Base-by-base conservation (phyloP, 208 protist genomes). In the Crithidia brevicula region DNA sequence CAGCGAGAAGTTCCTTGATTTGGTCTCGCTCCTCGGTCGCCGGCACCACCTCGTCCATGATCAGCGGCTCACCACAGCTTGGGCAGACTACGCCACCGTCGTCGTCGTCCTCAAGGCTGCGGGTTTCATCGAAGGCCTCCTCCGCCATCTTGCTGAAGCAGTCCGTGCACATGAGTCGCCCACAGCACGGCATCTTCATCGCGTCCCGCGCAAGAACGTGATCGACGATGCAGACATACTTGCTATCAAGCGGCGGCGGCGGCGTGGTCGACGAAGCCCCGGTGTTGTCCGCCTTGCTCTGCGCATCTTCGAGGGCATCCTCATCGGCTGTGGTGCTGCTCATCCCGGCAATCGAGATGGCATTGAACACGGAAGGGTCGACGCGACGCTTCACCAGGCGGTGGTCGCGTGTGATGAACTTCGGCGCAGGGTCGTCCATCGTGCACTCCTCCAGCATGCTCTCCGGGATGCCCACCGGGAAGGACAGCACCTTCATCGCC, bases 391-490 rank as follows among this genome's bases (percentile, higher is more conserved):
- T 94, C 59, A 96, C 91, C 18, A 93, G 53, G 3, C 86, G 83
- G 20, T 88, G 78, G 54, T 94, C 88, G 23, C 83, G 76, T 11
- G 91, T 96, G 51, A 96, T 89, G 69, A 96, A 96, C 70, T 94
- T 94, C 4, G 91, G 78, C 25, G 86, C 85, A 13, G 91, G 88
- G 68, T 96, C 91, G 66, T 94, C 87, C 85, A 92, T 91, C 51
- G 85, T 86, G 77, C 88, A 94, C 75, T 93, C 83, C 23, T 86
- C 86, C 28, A 96, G 74, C 85, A 93, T 92, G 25, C 76, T 91
- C 76, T 96, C 88, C 34, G 91, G 88, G 49, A 96, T 96, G 28
- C 91, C 91, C 2, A 89, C 77, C n/a, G 91, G 88, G 20, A 88
- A 78, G 25, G 88, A 84, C 6, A 96, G 71, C 36, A 88, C 61